A percentile compares a stretch with the other conserved stretches of the same genome.
These are phyloP conservation scores for Earliella scabrosa DNA, from an alignment of 1,284 basidiomycete genomes.

Conservation along the genomic window DNA sequence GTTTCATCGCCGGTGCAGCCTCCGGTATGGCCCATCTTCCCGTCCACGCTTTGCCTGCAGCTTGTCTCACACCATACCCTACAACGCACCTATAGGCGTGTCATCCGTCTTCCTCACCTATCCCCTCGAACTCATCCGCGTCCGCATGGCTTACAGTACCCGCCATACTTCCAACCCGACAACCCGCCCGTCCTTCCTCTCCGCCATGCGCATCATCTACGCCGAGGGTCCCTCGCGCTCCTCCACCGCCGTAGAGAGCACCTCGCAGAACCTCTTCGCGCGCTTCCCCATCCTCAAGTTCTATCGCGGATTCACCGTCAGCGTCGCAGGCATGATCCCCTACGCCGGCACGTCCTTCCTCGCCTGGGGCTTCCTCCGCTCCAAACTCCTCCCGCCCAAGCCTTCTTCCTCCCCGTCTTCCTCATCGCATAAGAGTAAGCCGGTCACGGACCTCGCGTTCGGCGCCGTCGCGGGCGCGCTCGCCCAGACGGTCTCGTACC, in stretches of 20 bases:
- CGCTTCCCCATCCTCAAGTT: constrained; percentile 83
- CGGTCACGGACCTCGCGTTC: constrained; percentile 69
- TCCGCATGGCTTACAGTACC: constrained; percentile 93
- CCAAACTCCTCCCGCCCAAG: constrained; percentile 56
- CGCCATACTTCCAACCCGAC: constrained; percentile 33
- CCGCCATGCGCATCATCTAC: constrained; percentile 73
- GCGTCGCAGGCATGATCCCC: constrained; percentile 92
- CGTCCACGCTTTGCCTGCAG: neutral
- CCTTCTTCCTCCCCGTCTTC: too few relatives aligned
- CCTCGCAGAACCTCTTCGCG: constrained; percentile 42
- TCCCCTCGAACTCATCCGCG: constrained; percentile 93
- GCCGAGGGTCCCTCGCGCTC: constrained; percentile 54
- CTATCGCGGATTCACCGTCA: constrained; percentile 95
- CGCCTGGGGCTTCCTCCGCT: constrained; percentile 85
- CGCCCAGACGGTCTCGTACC: constrained; percentile 93
- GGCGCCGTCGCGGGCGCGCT: constrained; percentile 92
- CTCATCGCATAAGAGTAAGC: too few relatives aligned
- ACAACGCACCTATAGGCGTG: constrained; percentile 80
- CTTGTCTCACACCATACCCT: neutral
- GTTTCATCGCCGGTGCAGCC: constrained; percentile 88
- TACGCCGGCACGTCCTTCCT: constrained; percentile 98
- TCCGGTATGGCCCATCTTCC: constrained; percentile 63
- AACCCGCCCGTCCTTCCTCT: constrained; percentile 60
- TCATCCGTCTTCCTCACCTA: constrained; percentile 93
- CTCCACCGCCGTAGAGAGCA: constrained; percentile 9